phyloP scores from a whole-genome alignment of 257 asterid genomes.

The Solanum lycopersicoides region DNA sequence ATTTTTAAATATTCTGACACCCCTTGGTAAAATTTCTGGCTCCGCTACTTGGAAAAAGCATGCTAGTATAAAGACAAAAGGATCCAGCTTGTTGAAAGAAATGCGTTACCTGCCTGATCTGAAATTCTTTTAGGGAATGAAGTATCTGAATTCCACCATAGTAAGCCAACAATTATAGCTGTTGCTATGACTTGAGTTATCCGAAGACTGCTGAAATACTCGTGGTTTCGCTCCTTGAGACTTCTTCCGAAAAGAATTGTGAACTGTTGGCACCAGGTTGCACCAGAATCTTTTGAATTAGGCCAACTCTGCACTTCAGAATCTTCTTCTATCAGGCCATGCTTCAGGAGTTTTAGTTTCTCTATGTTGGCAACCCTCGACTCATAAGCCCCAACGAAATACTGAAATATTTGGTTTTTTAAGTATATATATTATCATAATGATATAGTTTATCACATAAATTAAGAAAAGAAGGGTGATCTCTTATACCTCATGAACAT shows the following conservation, averaged over 20 bases:
- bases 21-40: neutral
- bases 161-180: constrained; percentile 18
- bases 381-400: constrained; percentile 27
- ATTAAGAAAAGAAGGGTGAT: neutral
- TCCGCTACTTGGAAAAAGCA: neutral
- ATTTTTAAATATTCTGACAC: neutral
- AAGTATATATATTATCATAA: no score
- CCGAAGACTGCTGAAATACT: constrained; percentile 30
- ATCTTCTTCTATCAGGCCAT: neutral
- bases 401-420: constrained; percentile 4
- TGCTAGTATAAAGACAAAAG: neutral
- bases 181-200: constrained; percentile 26
- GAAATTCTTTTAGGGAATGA: constrained; percentile 10
- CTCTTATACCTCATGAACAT: constrained; percentile 25
- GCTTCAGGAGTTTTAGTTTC: constrained; percentile 3
- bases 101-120: constrained; percentile 18
- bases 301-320: neutral
- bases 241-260: constrained; percentile 26
- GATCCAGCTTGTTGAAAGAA: neutral
- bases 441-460: neutral
- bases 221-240: constrained; percentile 32
- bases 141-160: constrained; percentile 29
- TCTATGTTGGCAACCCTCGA: constrained; percentile 15
- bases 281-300: constrained; percentile 15
- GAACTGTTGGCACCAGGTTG: constrained; percentile 32